These are phyloP conservation scores for Trifolium pratense DNA, from an alignment of 306 rosid species.

Conservation along the genomic window DNA sequence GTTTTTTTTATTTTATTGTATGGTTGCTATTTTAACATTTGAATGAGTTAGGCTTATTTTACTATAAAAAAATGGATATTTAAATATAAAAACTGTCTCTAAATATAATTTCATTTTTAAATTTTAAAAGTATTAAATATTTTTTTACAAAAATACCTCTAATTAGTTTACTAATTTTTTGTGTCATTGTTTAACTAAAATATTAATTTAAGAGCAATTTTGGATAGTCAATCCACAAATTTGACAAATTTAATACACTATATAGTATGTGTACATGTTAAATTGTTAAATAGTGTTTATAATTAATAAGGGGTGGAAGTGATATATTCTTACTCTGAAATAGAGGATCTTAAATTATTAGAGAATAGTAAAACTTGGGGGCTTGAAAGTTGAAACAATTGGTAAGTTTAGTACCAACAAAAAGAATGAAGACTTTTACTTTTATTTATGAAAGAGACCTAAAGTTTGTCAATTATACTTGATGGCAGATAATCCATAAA, in stretches of 20 bases:
- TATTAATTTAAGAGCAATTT: background rate
- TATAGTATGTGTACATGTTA: background rate
- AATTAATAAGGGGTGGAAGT: background rate
- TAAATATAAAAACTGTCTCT: background rate
- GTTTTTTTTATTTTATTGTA: too few relatives aligned
- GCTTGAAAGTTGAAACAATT: background rate
- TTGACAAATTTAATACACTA: background rate
- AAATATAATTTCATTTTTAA: background rate
- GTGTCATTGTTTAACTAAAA: background rate
- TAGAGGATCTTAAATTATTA: background rate
- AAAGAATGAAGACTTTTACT: conserved; percentile 17
- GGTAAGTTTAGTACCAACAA: background rate
- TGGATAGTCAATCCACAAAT: background rate
- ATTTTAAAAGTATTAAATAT: background rate
- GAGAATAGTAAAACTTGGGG: background rate
- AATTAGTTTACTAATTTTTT: background rate
- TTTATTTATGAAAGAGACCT: conserved; percentile 41
- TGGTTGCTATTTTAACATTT: too few relatives aligned
- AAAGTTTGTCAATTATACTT: conserved; percentile 27
- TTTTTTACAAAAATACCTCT: background rate
- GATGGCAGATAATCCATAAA: conserved; percentile 41
- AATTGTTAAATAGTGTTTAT: background rate
- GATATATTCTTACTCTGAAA: background rate
- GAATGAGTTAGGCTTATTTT: too few relatives aligned
- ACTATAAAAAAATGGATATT: too few relatives aligned